phyloP scores from a whole-genome alignment of 1,139 yeast genomes.

The Insectozyma bohioensis region DNA sequence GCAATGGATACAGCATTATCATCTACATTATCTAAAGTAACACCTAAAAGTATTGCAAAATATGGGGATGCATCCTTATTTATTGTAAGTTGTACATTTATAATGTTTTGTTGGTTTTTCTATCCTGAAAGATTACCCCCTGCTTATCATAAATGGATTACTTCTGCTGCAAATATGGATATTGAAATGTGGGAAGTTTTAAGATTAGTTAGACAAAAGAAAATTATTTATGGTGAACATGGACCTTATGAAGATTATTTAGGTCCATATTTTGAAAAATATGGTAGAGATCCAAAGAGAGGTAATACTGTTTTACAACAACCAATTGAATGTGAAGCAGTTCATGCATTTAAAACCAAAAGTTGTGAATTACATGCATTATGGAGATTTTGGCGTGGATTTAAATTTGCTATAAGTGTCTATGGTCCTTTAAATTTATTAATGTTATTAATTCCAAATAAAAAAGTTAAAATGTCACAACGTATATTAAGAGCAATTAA shows the following conservation, averaged over 20 bases:
- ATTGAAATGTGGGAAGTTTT: slow-evolving; percentile 26
- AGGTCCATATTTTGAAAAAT: slow-evolving; percentile 25
- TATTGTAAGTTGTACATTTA: slow-evolving; percentile 27
- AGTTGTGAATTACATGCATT: slow-evolving; percentile 40
- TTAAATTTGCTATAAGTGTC: slow-evolving; percentile 31
- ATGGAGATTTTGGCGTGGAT: slow-evolving; percentile 38
- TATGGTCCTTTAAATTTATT: slow-evolving; percentile 33
- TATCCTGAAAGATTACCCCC: slow-evolving; percentile 33
- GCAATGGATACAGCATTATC: slow-evolving; percentile 36
- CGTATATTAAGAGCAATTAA: slow-evolving; percentile 24
- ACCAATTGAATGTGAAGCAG: slow-evolving; percentile 32
- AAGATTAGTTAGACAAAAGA: slow-evolving; percentile 23
- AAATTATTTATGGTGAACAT: slow-evolving; percentile 26
- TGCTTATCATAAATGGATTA: slow-evolving; percentile 39
- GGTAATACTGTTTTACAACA: slow-evolving; percentile 21
- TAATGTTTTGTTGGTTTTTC: slow-evolving; percentile 40
- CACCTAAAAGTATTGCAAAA: slow-evolving; percentile 16
- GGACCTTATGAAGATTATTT: slow-evolving; percentile 22
- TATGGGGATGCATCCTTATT: slow-evolving; percentile 33
- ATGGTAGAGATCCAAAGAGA: slow-evolving; percentile 24
- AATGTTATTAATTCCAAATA: slow-evolving; percentile 30
- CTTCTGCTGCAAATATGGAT: slow-evolving; percentile 44
- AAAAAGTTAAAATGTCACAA: slow-evolving; percentile 15
- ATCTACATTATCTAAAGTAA: slow-evolving; percentile 20
- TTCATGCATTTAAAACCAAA: slow-evolving; percentile 33